These are phyloP conservation scores for Phytophthora tentaculata DNA, from an alignment of 352 stramenopile species.

Conservation along the genomic window DNA sequence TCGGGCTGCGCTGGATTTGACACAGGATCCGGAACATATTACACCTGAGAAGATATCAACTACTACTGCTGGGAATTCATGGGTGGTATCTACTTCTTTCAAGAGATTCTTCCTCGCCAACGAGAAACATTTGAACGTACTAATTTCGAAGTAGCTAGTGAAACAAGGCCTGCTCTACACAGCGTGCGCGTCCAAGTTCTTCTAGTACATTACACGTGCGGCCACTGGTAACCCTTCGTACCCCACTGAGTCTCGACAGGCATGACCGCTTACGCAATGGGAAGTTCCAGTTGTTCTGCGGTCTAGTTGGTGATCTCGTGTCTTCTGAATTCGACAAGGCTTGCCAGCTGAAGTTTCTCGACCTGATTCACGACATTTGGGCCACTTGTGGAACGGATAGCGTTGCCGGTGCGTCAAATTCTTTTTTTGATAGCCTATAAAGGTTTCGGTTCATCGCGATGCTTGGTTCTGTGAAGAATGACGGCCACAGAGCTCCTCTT, in stretches of 20 bases:
- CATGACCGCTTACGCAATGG: background rate
- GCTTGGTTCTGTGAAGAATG: background rate
- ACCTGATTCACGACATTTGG: background rate
- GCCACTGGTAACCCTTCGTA: constrained; percentile 1
- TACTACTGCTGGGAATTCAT: too few species aligned
- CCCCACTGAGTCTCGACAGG: background rate
- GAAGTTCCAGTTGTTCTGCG: background rate
- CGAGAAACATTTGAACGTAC: too few species aligned
- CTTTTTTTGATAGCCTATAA: background rate
- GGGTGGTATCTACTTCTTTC: too few species aligned
- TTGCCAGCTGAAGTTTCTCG: background rate
- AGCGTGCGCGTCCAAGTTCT: background rate
- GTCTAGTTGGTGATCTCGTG: background rate
- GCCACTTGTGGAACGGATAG: background rate
- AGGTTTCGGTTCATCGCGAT: background rate
- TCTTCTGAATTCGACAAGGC: background rate
- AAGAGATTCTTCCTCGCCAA: too few species aligned
- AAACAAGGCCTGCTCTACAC: background rate
- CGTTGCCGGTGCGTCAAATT: background rate
- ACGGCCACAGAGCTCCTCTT: too few species aligned
- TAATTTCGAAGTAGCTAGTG: too few species aligned
- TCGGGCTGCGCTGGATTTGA: too few species aligned
- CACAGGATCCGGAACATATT: too few species aligned
- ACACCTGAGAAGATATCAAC: too few species aligned
- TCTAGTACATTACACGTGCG: background rate